These are phyloP conservation scores for Peronospora farinosa DNA, from an alignment of 352 stramenopile species.

Conservation along the genomic window DNA sequence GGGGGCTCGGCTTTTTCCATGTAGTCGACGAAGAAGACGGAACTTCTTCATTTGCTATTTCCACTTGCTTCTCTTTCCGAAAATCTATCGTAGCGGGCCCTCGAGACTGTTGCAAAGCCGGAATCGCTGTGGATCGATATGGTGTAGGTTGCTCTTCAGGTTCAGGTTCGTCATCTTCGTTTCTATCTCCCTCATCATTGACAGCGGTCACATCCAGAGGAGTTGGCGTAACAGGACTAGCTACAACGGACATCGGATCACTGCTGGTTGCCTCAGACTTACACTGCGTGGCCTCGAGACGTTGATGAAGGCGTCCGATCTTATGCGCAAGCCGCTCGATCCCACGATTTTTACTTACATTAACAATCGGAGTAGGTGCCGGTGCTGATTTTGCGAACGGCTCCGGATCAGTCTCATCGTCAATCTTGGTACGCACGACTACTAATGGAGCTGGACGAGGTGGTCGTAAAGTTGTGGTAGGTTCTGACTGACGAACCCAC, in stretches of 20 bases:
- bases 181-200: slow-evolving; percentile 18
- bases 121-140: slow-evolving; percentile 10
- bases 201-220: slow-evolving; percentile 12
- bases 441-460: background rate
- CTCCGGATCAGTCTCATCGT: slow-evolving; percentile 12
- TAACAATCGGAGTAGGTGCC: slow-evolving; percentile 19
- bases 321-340: slow-evolving; percentile 43
- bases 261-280: slow-evolving; percentile 13
- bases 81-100: slow-evolving; percentile 2
- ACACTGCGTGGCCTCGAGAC: slow-evolving; percentile 32
- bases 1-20: slow-evolving; percentile 1
- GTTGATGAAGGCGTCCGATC: slow-evolving; percentile 43
- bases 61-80: slow-evolving; percentile 24
- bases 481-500: slow-evolving; percentile 31
- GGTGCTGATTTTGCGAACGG: slow-evolving; percentile 1
- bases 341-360: slow-evolving; percentile 32
- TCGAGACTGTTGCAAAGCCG: slow-evolving; percentile 13
- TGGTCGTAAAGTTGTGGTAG: slow-evolving; percentile 8
- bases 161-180: slow-evolving; percentile 27
- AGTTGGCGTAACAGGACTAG: background rate
- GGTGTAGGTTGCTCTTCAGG: slow-evolving; percentile 18
- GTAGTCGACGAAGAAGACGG: slow-evolving; percentile 4
- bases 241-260: slow-evolving; percentile 1
- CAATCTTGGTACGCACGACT: background rate
- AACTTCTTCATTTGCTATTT: slow-evolving; percentile 10